Conservation (phyloP, 345 rosid genomes). For the Salix viminalis region DNA sequence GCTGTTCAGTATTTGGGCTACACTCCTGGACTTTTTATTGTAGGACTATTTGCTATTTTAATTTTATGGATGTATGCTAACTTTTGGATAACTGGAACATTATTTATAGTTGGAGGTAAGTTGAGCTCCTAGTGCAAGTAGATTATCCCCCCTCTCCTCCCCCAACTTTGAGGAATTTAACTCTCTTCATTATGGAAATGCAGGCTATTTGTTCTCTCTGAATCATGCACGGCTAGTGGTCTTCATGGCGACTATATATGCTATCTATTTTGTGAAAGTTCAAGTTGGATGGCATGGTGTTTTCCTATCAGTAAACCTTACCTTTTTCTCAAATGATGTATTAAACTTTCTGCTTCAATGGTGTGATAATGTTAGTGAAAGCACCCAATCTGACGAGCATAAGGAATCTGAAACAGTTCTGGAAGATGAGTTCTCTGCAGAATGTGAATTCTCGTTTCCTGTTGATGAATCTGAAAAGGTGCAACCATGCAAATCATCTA, state of each 20-base stretch:
- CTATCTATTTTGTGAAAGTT: slow-evolving; percentile 79
- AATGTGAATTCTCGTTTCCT: slow-evolving; percentile 50
- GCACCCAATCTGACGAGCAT: slow-evolving; percentile 49
- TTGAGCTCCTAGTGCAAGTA: background rate
- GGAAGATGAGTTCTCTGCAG: slow-evolving; percentile 66
- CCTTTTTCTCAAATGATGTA: slow-evolving; percentile 79
- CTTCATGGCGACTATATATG: slow-evolving; percentile 61
- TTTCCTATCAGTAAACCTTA: slow-evolving; percentile 73
- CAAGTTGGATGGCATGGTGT: slow-evolving; percentile 94
- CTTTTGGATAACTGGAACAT: slow-evolving; percentile 93
- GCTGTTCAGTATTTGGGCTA: slow-evolving; percentile 76
- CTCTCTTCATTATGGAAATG: slow-evolving; percentile 23
- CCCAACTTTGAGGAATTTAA: background rate
- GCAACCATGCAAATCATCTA: slow-evolving; percentile 58
- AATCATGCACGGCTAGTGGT: slow-evolving; percentile 90
- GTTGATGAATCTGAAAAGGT: slow-evolving; percentile 56
- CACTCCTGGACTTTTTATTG: slow-evolving; percentile 94
- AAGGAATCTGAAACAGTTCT: slow-evolving; percentile 54
- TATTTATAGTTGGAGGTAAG: slow-evolving; percentile 95
- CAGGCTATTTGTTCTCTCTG: slow-evolving; percentile 89
- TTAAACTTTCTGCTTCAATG: slow-evolving; percentile 69
- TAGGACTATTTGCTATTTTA: slow-evolving; percentile 77
- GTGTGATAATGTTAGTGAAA: slow-evolving; percentile 74
- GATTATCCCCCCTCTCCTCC: background rate
- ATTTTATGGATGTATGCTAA: slow-evolving; percentile 96